phyloP scores from a whole-genome alignment of 805 yeast genomes.

The Debaryomyces tyrocola region DNA sequence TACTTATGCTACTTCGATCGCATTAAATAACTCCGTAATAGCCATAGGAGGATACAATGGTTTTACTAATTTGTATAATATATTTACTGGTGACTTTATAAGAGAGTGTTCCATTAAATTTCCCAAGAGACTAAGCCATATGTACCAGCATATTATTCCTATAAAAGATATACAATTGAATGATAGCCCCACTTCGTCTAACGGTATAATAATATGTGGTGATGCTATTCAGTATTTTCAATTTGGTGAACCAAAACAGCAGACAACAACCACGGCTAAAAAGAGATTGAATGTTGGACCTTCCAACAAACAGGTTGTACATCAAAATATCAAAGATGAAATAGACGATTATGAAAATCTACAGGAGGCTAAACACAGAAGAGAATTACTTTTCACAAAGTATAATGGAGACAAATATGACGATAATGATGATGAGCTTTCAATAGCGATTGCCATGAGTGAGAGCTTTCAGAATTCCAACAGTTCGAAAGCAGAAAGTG shows the following conservation, averaged over 20 bases:
- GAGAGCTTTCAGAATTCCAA: constrained; percentile 17
- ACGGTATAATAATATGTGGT: constrained; percentile 44
- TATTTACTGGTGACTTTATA: constrained; percentile 41
- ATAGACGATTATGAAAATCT: constrained; percentile 37
- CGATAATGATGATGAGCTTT: constrained; percentile 40
- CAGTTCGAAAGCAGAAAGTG: neutral
- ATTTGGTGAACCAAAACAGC: constrained; percentile 36
- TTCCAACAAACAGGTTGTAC: constrained; percentile 21
- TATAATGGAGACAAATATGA: constrained; percentile 44
- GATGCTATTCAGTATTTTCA: constrained; percentile 46
- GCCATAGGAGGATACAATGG: constrained; percentile 47
- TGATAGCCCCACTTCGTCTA: constrained; percentile 20
- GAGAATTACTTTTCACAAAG: constrained; percentile 35
- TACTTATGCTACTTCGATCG: constrained; percentile 23
- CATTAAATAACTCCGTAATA: constrained; percentile 32
- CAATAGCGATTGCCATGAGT: constrained; percentile 45
- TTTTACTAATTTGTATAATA: constrained; percentile 39
- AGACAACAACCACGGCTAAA: constrained; percentile 10
- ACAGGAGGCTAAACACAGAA: constrained; percentile 20
- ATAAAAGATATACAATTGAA: constrained; percentile 26
- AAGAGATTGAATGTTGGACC: constrained; percentile 16
- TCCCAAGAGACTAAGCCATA: constrained; percentile 24
- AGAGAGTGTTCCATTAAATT: constrained; percentile 32
- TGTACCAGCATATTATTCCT: constrained; percentile 23
- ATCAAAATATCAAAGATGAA: constrained; percentile 30